A percentile compares a stretch with the other conserved stretches of the same genome.
These are phyloP conservation scores for Actinidia arguta DNA, from an alignment of 179 eudicot species.

Conservation along the genomic window DNA sequence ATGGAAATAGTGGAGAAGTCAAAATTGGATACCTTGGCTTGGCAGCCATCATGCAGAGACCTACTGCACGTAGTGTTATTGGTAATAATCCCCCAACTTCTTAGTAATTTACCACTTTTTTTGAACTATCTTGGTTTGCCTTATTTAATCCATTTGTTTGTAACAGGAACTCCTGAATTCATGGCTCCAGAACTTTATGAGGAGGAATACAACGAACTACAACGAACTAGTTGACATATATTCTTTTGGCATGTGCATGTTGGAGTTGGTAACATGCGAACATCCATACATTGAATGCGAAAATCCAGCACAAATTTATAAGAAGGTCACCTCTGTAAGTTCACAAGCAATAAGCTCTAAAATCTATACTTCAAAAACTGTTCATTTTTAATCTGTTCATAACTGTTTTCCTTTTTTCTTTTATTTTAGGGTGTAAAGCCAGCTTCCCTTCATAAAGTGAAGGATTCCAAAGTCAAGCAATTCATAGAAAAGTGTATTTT, in stretches of 20 bases:
- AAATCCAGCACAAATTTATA: slow-evolving; percentile 75
- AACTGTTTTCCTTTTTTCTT: not conserved
- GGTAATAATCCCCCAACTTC: slow-evolving; percentile 40
- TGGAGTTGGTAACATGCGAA: slow-evolving; percentile 83
- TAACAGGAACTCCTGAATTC: slow-evolving; percentile 89
- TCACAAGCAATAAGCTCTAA: not conserved
- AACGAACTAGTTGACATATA: slow-evolving; percentile 85
- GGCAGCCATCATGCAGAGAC: slow-evolving; percentile 73
- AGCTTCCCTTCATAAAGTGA: slow-evolving; percentile 56
- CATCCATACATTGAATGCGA: slow-evolving; percentile 83
- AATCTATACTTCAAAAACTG: not conserved
- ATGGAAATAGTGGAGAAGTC: slow-evolving; percentile 85
- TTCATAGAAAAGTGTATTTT: slow-evolving; percentile 78
- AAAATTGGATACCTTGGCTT: slow-evolving; percentile 92
- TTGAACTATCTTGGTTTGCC: not conserved
- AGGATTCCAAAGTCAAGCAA: slow-evolving; percentile 55
- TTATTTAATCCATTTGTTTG: slow-evolving; percentile 21
- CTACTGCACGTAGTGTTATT: slow-evolving; percentile 73
- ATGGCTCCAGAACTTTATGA: slow-evolving; percentile 97
- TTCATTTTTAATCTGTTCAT: not conserved
- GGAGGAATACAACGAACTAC: slow-evolving; percentile 82
- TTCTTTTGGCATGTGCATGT: slow-evolving; percentile 92
- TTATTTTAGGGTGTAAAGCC: slow-evolving; percentile 75
- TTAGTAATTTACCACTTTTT: not conserved
- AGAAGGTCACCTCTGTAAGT: slow-evolving; percentile 80